These are phyloP conservation scores for Floccularia luteovirens DNA, from an alignment of 768 basidiomycete genomes.

Conservation along the genomic window DNA sequence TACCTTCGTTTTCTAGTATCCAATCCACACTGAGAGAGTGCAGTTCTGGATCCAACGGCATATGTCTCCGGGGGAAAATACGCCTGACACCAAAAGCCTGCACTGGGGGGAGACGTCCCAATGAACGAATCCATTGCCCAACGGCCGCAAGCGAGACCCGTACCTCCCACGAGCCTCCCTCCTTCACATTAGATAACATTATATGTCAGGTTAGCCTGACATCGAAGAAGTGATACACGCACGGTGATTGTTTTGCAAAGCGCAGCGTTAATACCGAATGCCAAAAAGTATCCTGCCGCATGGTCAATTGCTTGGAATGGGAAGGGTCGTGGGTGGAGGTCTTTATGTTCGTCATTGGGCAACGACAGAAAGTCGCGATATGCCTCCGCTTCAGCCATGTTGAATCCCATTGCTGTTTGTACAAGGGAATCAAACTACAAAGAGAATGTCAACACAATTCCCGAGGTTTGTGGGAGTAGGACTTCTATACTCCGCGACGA, in stretches of 20 bases:
- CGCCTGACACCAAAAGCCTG: constrained; percentile 30
- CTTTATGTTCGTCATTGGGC: constrained; percentile 2
- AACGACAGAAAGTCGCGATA: constrained; percentile 21
- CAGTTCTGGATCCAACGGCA: constrained; percentile 32
- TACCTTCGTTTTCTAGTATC: constrained; percentile 6
- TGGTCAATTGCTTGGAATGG: constrained; percentile 58
- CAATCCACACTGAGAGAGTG: constrained; percentile 19
- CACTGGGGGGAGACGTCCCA: constrained; percentile 35
- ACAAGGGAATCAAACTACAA: constrained; percentile 56
- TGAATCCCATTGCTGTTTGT: constrained; percentile 56
- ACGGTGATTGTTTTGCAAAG: constrained; percentile 45
- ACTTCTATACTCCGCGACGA: constrained; percentile 41
- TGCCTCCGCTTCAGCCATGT: constrained; percentile 46
- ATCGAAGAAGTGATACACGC: constrained; percentile 7
- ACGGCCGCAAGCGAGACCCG: constrained; percentile 51
- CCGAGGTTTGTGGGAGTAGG: background rate
- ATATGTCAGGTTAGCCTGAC: background rate
- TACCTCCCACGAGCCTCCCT: constrained; percentile 56
- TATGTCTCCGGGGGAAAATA: constrained; percentile 30
- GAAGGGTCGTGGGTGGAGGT: constrained; percentile 22
- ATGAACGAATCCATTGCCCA: constrained; percentile 47
- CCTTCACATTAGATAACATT: constrained; percentile 21
- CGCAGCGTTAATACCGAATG: constrained; percentile 51
- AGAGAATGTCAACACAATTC: background rate
- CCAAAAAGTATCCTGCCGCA: constrained; percentile 49